Percentiles rank a stretch among this genome's conserved stretches.
Conservation (phyloP, 768 basidiomycete genomes). For the Kwoniella mangroviensis region DNA sequence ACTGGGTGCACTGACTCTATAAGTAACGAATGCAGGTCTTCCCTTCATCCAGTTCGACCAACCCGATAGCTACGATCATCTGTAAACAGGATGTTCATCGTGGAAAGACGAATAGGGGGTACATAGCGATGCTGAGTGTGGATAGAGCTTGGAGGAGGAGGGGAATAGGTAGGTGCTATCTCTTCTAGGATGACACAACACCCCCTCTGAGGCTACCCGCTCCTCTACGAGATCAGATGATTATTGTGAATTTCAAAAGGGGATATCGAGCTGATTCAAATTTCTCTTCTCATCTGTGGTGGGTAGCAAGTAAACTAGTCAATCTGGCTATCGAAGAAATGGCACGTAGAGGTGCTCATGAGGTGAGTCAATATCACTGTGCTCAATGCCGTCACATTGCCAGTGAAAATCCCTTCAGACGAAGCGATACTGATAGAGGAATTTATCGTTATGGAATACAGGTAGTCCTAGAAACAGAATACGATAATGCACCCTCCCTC, state of each 20-base stretch:
- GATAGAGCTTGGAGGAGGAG: slow-evolving; percentile 80
- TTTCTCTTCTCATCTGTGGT: too few species aligned
- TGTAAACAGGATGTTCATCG: slow-evolving; percentile 94
- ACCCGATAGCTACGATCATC: slow-evolving; percentile 86
- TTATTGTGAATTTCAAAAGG: too few species aligned
- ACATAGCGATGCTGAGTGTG: slow-evolving; percentile 97
- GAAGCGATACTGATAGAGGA: not conserved
- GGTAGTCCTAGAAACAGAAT: slow-evolving; percentile 96
- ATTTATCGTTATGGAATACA: slow-evolving; percentile 50
- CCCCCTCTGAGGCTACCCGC: too few species aligned
- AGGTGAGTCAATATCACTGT: slow-evolving; percentile 65
- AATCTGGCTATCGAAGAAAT: slow-evolving; percentile 80
- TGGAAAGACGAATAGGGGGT: slow-evolving; percentile 75
- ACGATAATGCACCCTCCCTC: slow-evolving; percentile 85
- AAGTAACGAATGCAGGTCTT: slow-evolving; percentile 63
- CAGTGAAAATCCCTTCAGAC: not conserved
- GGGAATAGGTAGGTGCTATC: slow-evolving; percentile 76
- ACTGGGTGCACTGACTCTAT: not conserved
- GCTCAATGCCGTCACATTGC: too few species aligned
- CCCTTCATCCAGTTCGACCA: slow-evolving; percentile 61
- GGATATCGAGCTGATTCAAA: too few species aligned
- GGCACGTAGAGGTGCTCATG: slow-evolving; percentile 79
- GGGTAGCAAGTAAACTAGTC: slow-evolving; percentile 80
- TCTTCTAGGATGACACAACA: too few species aligned
- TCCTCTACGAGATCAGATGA: too few species aligned